Conservation (phyloP, 2,329 filamentous ascomycete species). For the Sporothrix inflata region DNA sequence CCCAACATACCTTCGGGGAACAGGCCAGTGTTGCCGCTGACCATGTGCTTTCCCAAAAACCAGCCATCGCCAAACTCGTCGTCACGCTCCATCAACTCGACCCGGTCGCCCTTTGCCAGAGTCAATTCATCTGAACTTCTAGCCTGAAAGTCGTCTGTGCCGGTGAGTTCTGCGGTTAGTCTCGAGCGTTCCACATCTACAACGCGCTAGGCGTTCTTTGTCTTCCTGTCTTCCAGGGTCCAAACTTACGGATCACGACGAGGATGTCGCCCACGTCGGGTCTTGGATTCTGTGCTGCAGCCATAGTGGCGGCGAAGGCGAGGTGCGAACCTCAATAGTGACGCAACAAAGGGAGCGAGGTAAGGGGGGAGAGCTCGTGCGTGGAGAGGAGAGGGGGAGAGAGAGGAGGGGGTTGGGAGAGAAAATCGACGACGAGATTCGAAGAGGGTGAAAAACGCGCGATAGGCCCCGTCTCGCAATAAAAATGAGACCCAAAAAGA, state of each 20-base stretch:
- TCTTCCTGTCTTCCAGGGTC: neutral
- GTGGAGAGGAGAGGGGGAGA: neutral
- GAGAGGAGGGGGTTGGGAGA: neutral
- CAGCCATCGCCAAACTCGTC: conserved; percentile 89
- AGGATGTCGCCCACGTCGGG: conserved; percentile 69
- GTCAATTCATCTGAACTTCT: conserved; percentile 92
- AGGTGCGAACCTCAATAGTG: conserved; percentile 2
- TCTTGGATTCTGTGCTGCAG: conserved; percentile 45
- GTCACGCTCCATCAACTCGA: conserved; percentile 81
- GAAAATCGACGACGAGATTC: neutral
- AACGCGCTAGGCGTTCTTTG: neutral
- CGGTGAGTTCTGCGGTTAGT: conserved; percentile 20
- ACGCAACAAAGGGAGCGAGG: neutral
- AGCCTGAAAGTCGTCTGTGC: conserved; percentile 83
- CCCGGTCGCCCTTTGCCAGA: conserved; percentile 79
- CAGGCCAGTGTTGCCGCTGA: conserved; percentile 73
- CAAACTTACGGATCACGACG: conserved; percentile 70
- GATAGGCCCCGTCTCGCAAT: neutral
- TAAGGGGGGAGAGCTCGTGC: neutral
- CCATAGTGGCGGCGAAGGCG: conserved; percentile 33
- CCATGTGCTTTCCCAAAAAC: conserved; percentile 76
- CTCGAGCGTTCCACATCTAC: neutral
- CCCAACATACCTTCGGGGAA: conserved; percentile 82
- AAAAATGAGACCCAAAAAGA: neutral
- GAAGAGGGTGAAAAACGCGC: neutral